These are phyloP conservation scores for Exophiala lecanii-corni DNA, from an alignment of 2,329 filamentous ascomycete genomes.

Conservation along the genomic window DNA sequence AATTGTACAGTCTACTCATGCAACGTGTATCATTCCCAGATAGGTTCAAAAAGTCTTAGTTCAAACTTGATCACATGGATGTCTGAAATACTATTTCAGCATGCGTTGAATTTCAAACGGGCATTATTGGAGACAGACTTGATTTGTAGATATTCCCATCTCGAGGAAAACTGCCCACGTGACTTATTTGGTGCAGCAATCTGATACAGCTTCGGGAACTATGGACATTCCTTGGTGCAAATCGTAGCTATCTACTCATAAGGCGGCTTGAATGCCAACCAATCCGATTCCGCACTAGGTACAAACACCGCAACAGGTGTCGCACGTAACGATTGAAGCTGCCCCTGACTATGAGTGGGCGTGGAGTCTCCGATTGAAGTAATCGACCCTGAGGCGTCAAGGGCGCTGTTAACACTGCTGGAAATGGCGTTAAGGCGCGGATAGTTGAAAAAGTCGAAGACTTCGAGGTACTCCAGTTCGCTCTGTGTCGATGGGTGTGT, in stretches of 20 bases:
- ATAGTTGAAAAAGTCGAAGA: constrained; percentile 93
- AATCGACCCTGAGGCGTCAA: constrained; percentile 29
- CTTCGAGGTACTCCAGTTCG: constrained; percentile 82
- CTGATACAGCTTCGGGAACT: too few relatives aligned
- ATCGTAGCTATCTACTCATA: constrained; percentile 20
- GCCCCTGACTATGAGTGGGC: constrained; percentile 8
- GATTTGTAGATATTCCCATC: too few relatives aligned
- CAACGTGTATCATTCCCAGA: too few relatives aligned
- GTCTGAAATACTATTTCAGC: too few relatives aligned
- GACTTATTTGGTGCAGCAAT: too few relatives aligned
- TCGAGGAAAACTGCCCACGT: too few relatives aligned
- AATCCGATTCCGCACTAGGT: constrained; percentile 44
- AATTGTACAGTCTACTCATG: too few relatives aligned
- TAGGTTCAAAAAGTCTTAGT: too few relatives aligned
- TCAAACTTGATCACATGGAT: too few relatives aligned
- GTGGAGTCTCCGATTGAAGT: constrained; percentile 27
- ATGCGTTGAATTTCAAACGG: too few relatives aligned
- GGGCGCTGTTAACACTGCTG: constrained; percentile 2
- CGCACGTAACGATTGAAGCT: constrained; percentile 9
- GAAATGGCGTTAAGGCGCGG: constrained; percentile 54
- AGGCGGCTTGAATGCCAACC: constrained; percentile 31
- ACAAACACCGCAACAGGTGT: constrained; percentile 42
- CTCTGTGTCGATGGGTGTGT: constrained; percentile 32
- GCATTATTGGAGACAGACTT: too few relatives aligned
- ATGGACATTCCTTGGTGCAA: too few relatives aligned